A percentile compares a stretch with the other conserved stretches of the same genome.
Conservation (phyloP, 345 rosid species). For the Corchorus olitorius region DNA sequence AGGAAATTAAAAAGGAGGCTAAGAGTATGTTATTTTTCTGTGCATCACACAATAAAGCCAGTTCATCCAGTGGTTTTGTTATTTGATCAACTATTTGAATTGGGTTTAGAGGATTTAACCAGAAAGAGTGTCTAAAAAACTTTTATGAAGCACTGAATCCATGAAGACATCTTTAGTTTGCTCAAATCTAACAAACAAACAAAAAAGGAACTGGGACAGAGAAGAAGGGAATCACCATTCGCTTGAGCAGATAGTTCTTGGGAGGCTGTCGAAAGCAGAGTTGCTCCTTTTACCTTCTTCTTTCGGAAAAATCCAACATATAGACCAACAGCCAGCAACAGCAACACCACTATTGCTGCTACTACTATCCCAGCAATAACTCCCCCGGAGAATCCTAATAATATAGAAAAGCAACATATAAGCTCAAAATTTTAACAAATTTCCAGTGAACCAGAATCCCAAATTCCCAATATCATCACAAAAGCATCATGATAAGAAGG, state of each 20-base stretch:
- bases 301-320: slow-evolving; percentile 51
- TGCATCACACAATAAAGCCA: slow-evolving; percentile 7
- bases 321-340: slow-evolving; percentile 42
- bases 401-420: slow-evolving; percentile 23
- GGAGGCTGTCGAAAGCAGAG: slow-evolving; percentile 36
- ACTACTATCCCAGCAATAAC: slow-evolving; percentile 62
- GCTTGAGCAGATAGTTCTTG: slow-evolving; percentile 40
- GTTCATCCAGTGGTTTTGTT: neutral
- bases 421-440: slow-evolving; percentile 26
- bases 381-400: slow-evolving; percentile 66
- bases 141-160: neutral
- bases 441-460: slow-evolving; percentile 20
- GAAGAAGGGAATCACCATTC: slow-evolving; percentile 34
- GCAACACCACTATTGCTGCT: slow-evolving; percentile 45
- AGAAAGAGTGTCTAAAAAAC: neutral
- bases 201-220: neutral
- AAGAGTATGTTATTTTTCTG: neutral
- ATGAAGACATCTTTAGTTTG: neutral
- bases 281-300: slow-evolving; percentile 46
- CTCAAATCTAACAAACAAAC: slow-evolving; percentile 9
- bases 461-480: slow-evolving; percentile 26
- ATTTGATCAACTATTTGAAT: neutral
- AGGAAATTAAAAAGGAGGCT: neutral
- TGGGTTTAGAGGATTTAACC: neutral
- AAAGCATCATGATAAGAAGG: slow-evolving; percentile 32